These are phyloP conservation scores for Arthroderma uncinatum DNA, from an alignment of 2,329 filamentous ascomycete species.

Conservation along the genomic window DNA sequence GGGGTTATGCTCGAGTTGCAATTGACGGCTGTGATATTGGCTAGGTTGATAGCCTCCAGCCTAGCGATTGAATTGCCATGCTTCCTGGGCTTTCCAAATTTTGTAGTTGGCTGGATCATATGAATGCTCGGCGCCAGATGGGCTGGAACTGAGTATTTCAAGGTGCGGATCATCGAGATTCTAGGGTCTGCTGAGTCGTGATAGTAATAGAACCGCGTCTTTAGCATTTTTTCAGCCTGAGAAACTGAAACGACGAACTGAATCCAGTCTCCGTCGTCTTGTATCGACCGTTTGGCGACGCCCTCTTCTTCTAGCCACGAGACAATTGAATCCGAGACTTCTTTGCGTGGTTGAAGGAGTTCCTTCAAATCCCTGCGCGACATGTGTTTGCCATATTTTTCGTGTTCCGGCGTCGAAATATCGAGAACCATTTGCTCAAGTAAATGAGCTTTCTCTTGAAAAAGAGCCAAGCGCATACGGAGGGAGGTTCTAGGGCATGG, in stretches of 20 bases:
- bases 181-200: slow-evolving; percentile 38
- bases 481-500: slow-evolving; percentile 32
- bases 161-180: slow-evolving; percentile 47
- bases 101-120: slow-evolving; percentile 55
- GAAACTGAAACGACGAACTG: slow-evolving; percentile 34
- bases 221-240: slow-evolving; percentile 10
- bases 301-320: slow-evolving; percentile 46
- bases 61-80: slow-evolving; percentile 28
- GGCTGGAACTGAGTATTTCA: slow-evolving; percentile 51
- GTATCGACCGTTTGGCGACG: slow-evolving; percentile 36
- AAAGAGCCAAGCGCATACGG: slow-evolving; percentile 40
- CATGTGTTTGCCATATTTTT: slow-evolving; percentile 51
- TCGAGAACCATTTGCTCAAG: slow-evolving; percentile 51
- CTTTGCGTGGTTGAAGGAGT: slow-evolving; percentile 42
- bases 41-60: slow-evolving; percentile 15
- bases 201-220: slow-evolving; percentile 11
- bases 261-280: slow-evolving; percentile 50
- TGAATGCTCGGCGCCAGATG: slow-evolving; percentile 45
- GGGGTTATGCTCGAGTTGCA: slow-evolving; percentile 39
- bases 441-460: slow-evolving; percentile 38
- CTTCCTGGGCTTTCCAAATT: slow-evolving; percentile 44
- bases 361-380: slow-evolving; percentile 48
- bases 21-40: slow-evolving; percentile 12
- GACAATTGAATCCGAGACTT: slow-evolving; percentile 41
- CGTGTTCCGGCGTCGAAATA: slow-evolving; percentile 50